Conservation (phyloP, 768 basidiomycete genomes). For the Boletus tylopilopsis region DNA sequence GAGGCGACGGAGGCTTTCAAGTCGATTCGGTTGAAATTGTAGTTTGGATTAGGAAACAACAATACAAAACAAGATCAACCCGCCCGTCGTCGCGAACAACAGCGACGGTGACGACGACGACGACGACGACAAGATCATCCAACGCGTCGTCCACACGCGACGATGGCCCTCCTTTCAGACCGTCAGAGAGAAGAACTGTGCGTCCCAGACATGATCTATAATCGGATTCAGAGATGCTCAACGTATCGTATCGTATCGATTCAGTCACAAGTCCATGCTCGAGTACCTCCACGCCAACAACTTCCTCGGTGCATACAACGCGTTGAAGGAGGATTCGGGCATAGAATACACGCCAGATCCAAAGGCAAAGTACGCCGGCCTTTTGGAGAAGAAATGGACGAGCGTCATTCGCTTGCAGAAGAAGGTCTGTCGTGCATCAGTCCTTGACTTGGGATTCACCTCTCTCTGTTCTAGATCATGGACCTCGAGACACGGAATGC, state of each 20-base stretch:
- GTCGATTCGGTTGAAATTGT: slow-evolving; percentile 11
- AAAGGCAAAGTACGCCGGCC: slow-evolving; percentile 79
- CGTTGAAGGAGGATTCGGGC: slow-evolving; percentile 51
- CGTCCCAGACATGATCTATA: slow-evolving; percentile 20
- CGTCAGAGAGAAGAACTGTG: slow-evolving; percentile 47
- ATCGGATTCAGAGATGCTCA: slow-evolving; percentile 5
- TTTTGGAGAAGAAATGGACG: slow-evolving; percentile 98
- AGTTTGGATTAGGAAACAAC: slow-evolving; percentile 19
- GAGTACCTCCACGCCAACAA: slow-evolving; percentile 71
- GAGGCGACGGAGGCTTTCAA: slow-evolving; percentile 20
- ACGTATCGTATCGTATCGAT: slow-evolving; percentile 18
- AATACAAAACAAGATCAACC: slow-evolving; percentile 31
- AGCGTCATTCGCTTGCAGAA: slow-evolving; percentile 93
- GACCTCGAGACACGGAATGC: slow-evolving; percentile 86
- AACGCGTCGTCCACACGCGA: slow-evolving; percentile 8
- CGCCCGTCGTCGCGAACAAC: too few species aligned
- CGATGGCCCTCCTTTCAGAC: slow-evolving; percentile 43
- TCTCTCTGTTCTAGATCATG: slow-evolving; percentile 65
- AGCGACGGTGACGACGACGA: too few species aligned
- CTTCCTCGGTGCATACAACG: slow-evolving; percentile 59
- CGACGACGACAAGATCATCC: too few species aligned
- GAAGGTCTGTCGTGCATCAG: slow-evolving; percentile 57
- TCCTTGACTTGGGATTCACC: slow-evolving; percentile 5
- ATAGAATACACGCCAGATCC: slow-evolving; percentile 76
- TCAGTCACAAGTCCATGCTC: slow-evolving; percentile 76